Evolutionary conservation across 139 green algal species (phyloP), one percentile per base, ranked within the genome.

Genomic region (Closterium sp.): DNA sequence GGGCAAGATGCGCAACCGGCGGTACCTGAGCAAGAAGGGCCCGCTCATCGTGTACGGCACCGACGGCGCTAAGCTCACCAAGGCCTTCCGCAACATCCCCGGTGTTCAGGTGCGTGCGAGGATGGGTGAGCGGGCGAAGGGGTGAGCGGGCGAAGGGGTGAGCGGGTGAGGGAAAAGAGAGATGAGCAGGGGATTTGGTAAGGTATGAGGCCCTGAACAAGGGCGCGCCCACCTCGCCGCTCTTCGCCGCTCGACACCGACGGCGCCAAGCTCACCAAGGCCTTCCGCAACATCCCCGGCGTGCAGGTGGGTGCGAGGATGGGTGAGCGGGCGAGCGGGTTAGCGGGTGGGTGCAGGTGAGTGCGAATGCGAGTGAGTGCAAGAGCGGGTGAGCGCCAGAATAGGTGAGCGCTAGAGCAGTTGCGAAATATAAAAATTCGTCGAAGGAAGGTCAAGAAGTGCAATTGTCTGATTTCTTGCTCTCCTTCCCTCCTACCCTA

Each of bases 1-100:
- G 97, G 98, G 98, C 94, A 99, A 99, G 97, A 98, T 99, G 97
- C 94, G 98, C 30, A 99, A 99, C 97, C 93, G 97, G 86, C 97
- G 98, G 90, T 99, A 99, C 95, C 94, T 98, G 24, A 95, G 96
- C 92, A 97, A 98, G 95, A 97, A 97, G 93, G 98, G 98, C 70
- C 98, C 98, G 13, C 96, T 99, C 92, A 96, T 99, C 9, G 95
- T 99, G 31, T 99, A 97, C 93, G 97, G 92, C 91, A 96, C 96
- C 89, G 97, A 99, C 95, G 91, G 96, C 86, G 97, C 97, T 92
- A 94, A 94, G 92, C 97, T 99, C 94, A 93, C 95, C 94, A 98
- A 94, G 86, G 92, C 92, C 87, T 93, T 97, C 73, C 95, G 98
- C 94, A 99, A 99, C 96, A 95, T 99, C 90, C 97, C 98, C 10